Evolutionary conservation across 1,284 basidiomycete species (phyloP).

Genomic region (Cryptococcus neoformans): DNA sequence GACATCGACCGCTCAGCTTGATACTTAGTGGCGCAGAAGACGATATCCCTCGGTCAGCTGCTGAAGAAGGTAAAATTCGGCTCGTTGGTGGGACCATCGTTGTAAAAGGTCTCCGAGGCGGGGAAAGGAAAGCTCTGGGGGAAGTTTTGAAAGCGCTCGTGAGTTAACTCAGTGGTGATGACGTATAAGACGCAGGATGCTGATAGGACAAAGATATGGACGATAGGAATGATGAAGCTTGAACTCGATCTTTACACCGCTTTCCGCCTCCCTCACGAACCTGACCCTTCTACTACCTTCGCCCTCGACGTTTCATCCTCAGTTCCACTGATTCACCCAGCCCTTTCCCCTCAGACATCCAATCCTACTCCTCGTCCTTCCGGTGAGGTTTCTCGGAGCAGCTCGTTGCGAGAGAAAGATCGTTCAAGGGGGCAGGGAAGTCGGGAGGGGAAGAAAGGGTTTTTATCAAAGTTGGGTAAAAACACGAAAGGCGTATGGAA

Average conservation of each 20-base stretch:
- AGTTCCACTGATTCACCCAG: constrained; percentile 2
- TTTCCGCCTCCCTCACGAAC: constrained; percentile 29
- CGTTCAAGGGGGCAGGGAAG: too few species aligned
- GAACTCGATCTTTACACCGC: constrained; percentile 33
- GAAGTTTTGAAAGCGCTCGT: constrained; percentile 23
- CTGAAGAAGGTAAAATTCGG: constrained; percentile 8
- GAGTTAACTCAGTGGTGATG: constrained; percentile 5
- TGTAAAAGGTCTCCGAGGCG: constrained; percentile 16
- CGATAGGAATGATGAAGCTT: constrained; percentile 25
- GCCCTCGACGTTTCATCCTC: too few species aligned
- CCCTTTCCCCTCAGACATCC: constrained; percentile 12
- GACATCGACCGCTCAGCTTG: not conserved
- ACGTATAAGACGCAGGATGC: not conserved
- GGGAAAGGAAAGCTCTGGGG: constrained; percentile 23
- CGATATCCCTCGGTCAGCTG: constrained; percentile 19
- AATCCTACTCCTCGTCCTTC: not conserved
- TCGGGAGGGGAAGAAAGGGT: constrained; percentile 9
- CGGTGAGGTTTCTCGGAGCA: not conserved
- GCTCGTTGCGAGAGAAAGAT: too few species aligned
- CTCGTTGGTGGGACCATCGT: constrained; percentile 35
- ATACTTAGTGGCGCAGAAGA: constrained; percentile 20
- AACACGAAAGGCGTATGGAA: constrained; percentile 24
- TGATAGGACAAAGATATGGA: constrained; percentile 20
- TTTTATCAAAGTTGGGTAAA: constrained; percentile 26
- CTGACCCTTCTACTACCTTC: not conserved